Base-by-base conservation (phyloP, 2,329 filamentous ascomycete species). In the Alternaria rosae region DNA sequence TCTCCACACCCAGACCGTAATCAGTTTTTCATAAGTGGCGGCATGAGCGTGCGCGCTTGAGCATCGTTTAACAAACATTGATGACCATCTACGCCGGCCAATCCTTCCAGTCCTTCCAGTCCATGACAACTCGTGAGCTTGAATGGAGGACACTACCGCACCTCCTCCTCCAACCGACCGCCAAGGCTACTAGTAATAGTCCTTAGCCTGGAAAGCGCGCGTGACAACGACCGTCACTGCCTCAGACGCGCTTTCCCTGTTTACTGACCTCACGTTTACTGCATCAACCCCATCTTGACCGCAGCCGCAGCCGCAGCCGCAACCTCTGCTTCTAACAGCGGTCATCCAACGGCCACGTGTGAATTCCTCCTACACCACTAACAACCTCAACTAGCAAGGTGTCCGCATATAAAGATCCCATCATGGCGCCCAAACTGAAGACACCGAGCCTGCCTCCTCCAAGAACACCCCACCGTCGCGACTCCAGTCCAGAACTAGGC, bases 401-500 rank as follows among this genome's bases (percentile, higher is more conserved):
- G 44, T 17, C 26, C 11, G 42, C 44, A 21, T 28, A 48, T 25
- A 52, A 44, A 8, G 11, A 17, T n/a, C 9, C 30, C 23, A 13
- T n/a, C 51, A 57, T 61, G 53, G 41, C 57, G 12, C 32, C 25
- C 47, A 50, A 42, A n/a, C 11, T 5, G n/a, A 57, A 44, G 7
- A 21, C 48, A 17, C n/a, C 52, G 30, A 44, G 20, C n/a, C 44
- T 45, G 45, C 50, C 59, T 47, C 54, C 45, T 35, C 41, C 57
- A 15, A 15, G 53, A 41, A 50, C 26, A 26, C 48, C 25, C 4
- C 41, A 32, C 17, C 55, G 53, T 20, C 60, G 51, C 41, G 53
- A 54, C n/a, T 50, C 32, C 32, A 77, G 74, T 56, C 67, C 66
- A n/a, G 76, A 78, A 67, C 74, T 77, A 42, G 75, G 69, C 12